phyloP scores from a whole-genome alignment of 192 early-diverging fungal species.

The Coemansia sp. region DNA sequence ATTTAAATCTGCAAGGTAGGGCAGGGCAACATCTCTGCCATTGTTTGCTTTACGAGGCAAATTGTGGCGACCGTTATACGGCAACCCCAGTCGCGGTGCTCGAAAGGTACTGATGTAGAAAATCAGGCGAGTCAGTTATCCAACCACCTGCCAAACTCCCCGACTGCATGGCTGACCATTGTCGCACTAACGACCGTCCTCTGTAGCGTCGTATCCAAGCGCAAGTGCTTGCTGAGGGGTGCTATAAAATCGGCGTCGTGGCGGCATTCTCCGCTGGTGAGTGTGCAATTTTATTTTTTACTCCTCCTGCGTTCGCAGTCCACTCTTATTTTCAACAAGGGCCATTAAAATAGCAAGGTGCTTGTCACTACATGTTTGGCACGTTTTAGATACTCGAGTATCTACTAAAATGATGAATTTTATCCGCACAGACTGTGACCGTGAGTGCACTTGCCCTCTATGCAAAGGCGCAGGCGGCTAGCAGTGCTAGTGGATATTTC shows the following conservation, averaged over 20 bases:
- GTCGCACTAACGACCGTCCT: slow-evolving; percentile 7
- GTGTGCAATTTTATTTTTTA: neutral
- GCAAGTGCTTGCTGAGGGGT: neutral
- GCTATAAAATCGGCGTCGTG: slow-evolving; percentile 13
- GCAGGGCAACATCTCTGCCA: neutral
- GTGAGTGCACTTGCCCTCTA: slow-evolving; percentile 38
- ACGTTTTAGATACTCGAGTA: neutral
- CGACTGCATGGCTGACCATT: slow-evolving; percentile 17
- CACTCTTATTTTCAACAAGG: neutral
- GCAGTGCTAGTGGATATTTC: neutral
- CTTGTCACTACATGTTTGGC: neutral
- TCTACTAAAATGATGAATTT: slow-evolving; percentile 1
- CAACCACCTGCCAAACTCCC: neutral
- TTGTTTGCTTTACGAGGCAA: neutral
- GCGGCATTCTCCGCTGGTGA: slow-evolving; percentile 4
- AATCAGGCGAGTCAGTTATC: slow-evolving; percentile 17
- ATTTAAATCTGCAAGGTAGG: neutral
- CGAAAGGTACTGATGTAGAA: slow-evolving; percentile 7
- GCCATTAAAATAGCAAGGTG: neutral
- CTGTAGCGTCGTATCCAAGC: neutral
- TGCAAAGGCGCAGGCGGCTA: slow-evolving; percentile 25
- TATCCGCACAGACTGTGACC: slow-evolving; percentile 18
- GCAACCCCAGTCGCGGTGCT: neutral
- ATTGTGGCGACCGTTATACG: neutral
- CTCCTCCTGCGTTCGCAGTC: neutral